Evolutionary conservation across 2,329 filamentous ascomycete species (phyloP).

Genomic region (Verticillium albo-atrum): DNA sequence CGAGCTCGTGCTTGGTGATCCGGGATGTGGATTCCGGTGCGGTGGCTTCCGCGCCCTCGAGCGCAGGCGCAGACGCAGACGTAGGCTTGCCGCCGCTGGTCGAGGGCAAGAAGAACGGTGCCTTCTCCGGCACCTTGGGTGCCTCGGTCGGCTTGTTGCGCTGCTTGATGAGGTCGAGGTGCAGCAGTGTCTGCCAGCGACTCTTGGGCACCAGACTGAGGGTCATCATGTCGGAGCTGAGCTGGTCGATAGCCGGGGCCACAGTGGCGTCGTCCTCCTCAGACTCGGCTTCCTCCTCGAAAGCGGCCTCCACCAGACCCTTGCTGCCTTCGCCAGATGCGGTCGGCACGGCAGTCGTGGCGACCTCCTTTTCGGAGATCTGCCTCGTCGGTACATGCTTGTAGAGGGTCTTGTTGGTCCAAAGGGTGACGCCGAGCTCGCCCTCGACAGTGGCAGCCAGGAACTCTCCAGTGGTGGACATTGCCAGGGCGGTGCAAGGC

Average conservation of each 20-base stretch:
- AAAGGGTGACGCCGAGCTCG: conserved; percentile 84
- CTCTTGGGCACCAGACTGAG: conserved; percentile 85
- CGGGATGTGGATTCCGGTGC: conserved; percentile 51
- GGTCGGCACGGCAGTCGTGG: conserved; percentile 62
- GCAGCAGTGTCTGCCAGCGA: conserved; percentile 89
- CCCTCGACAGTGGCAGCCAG: conserved; percentile 84
- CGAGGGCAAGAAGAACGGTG: conserved; percentile 89
- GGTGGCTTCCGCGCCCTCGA: conserved; percentile 26
- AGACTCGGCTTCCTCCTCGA: conserved; percentile 49
- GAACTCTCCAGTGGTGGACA: conserved; percentile 88
- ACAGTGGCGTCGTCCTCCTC: conserved; percentile 51
- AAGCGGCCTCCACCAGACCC: conserved; percentile 71
- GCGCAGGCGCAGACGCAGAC: conserved; percentile 11
- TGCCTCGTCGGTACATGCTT: conserved; percentile 82
- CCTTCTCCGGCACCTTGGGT: conserved; percentile 87
- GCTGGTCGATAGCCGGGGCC: conserved; percentile 64
- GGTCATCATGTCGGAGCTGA: conserved; percentile 79
- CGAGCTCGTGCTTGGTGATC: conserved; percentile 63
- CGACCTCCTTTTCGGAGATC: conserved; percentile 73
- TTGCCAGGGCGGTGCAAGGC: conserved; percentile 78
- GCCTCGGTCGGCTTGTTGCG: conserved; percentile 93
- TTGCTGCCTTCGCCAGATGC: conserved; percentile 78
- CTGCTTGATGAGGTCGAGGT: conserved; percentile 87
- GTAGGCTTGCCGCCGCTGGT: conserved; percentile 38
- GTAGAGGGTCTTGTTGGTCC: conserved; percentile 93